Base-by-base conservation (phyloP, 176 grass and related monocot genomes). In the Hyparrhenia diplandra region DNA sequence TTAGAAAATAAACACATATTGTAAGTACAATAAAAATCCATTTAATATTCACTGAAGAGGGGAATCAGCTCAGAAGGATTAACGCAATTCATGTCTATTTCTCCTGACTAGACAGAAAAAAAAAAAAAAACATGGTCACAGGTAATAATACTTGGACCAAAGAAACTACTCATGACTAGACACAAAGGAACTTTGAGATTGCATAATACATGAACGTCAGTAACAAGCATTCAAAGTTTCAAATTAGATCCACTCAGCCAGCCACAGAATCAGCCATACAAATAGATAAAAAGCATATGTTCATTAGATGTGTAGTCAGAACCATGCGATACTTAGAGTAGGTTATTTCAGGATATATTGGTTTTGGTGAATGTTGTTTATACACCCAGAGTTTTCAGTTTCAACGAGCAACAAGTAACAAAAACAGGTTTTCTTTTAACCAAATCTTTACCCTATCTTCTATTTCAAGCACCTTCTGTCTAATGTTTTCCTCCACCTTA, bases 41-140 rank as follows among this genome's bases (percentile, higher is more conserved):
- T 32, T 32, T 32, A 32, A 32, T 32, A 32, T 2, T 32, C 31
- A 32, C 4, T 32, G 31, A 32, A 32, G 31, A 32, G 43, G 42
- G 43, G 25, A 45, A 73, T 79, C 55, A 80, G 40, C n/a, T 49
- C 28, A 47, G 40, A 49, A 10, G 51, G 31, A 42, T 31, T 70
- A 52, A 24, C 11, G 8, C 13, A 57, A 46, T 21, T 11, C 4
- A 8, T 75, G 61, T 6, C 51, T 80, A 59, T 3, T 67, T 74
- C 23, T 63, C 36, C 61, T 10, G 21, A n/a, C 16, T 69, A 69
- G 20, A 62, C 8, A 35, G 23, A 21, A 59, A 59, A 35, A 68
- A 98, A n/a, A n/a, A n/a, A n/a, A 51, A 77, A 34, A 81, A 6
- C 10, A 57, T 17, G 10, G 36, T 41, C 8, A 30, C 25, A 34